phyloP scores from a whole-genome alignment of 1,284 basidiomycete genomes.

The Xanthoconium separans region DNA sequence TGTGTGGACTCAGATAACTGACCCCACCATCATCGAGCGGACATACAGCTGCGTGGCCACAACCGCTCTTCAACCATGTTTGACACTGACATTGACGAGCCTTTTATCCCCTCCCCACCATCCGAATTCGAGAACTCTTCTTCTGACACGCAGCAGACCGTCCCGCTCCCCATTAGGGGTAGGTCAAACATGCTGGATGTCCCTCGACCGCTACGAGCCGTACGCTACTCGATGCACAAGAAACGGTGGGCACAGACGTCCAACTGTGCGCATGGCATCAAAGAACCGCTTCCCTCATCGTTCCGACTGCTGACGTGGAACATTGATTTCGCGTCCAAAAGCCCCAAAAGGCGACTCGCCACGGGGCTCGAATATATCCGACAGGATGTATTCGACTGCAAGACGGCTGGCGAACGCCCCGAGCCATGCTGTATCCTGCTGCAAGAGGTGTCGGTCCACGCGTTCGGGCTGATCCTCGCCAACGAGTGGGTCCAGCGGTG shows the following conservation, averaged over 20 bases:
- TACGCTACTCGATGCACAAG: conserved; percentile 34
- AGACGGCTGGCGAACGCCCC: conserved; percentile 39
- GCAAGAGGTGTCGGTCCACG: conserved; percentile 56
- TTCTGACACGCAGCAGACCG: conserved; percentile 33
- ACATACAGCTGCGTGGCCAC: conserved; percentile 10
- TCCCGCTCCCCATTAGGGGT: conserved; percentile 18
- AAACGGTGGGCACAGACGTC: conserved; percentile 35
- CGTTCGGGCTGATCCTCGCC: conserved; percentile 46
- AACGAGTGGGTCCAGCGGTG: conserved; percentile 60
- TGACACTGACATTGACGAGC: conserved; percentile 31
- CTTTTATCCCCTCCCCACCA: conserved; percentile 31
- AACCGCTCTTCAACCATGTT: conserved; percentile 22
- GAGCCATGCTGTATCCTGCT: conserved; percentile 60
- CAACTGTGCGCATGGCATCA: conserved; percentile 32
- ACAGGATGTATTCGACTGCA: conserved; percentile 45
- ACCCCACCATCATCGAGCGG: conserved; percentile 8
- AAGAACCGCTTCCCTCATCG: conserved; percentile 38
- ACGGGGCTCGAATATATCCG: conserved; percentile 55
- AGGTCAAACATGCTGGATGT: conserved; percentile 26
- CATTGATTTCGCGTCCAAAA: conserved; percentile 46
- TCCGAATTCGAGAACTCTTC: conserved; percentile 29
- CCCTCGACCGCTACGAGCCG: conserved; percentile 31
- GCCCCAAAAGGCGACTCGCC: conserved; percentile 42
- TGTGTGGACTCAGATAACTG: background rate
- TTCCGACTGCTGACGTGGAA: conserved; percentile 68